phyloP scores from a whole-genome alignment of 805 yeast species.

The Spencermartinsiella europaea region DNA sequence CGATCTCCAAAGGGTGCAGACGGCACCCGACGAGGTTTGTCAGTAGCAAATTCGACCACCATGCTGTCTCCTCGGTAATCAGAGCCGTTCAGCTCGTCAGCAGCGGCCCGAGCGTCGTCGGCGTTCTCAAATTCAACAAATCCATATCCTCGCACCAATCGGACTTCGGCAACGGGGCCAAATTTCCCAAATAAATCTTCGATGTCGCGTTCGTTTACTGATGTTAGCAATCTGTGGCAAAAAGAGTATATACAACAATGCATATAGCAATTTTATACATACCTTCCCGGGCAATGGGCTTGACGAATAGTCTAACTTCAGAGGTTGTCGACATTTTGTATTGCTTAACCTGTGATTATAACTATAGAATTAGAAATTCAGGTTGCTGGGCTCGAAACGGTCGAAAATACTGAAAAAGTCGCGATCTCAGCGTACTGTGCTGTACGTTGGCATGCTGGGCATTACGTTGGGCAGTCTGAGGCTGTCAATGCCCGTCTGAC shows the following conservation, averaged over 20 bases:
- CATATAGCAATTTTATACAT: background rate
- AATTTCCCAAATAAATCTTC: conserved; percentile 42
- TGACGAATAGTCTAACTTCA: conserved; percentile 14
- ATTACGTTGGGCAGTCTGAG: no score
- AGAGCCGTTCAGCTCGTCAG: conserved; percentile 27
- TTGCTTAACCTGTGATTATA: no score
- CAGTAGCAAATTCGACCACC: conserved; percentile 33
- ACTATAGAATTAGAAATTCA: no score
- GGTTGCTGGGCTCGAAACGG: no score
- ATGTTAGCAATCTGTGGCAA: background rate
- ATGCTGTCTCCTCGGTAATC: conserved; percentile 33
- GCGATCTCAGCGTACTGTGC: no score
- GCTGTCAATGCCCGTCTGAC: no score
- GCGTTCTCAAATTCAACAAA: conserved; percentile 29
- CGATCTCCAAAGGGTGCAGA: conserved; percentile 22
- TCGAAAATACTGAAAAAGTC: no score
- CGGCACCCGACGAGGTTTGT: conserved; percentile 24
- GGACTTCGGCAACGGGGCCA: conserved; percentile 53
- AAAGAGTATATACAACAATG: no score
- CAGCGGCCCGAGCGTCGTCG: conserved; percentile 29
- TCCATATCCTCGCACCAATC: conserved; percentile 42
- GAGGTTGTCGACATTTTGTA: conserved; percentile 11
- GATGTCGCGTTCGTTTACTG: conserved; percentile 31
- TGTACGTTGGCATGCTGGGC: no score
- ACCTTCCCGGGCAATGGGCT: conserved; percentile 15